Evolutionary conservation across 148 eudicot genomes (phyloP), one percentile per base, ranked within the genome.

Genomic region (Pharnaceum exiguum): DNA sequence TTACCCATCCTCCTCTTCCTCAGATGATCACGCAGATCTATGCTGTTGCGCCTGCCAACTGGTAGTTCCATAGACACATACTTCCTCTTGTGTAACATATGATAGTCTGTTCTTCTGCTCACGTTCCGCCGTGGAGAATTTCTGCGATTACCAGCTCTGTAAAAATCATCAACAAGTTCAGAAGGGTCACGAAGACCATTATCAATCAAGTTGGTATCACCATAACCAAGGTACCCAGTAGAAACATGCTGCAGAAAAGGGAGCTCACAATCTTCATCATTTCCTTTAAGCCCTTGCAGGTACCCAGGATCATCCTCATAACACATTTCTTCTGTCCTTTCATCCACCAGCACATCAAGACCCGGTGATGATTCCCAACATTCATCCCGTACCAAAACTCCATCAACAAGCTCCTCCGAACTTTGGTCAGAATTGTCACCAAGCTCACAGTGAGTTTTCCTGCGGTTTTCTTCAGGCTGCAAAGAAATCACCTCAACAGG

Each of bases 281-380:
- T 77, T 37, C 56, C 54, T 68, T 67, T 76, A 66, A 44, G 64
- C 54, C 60, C 46, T 18, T 56, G 52, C 53, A 76, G 24, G 69
- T 55, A 65, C 23, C 59, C 79, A 12, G 49, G 51, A 46, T 77
- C 85, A 60, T 71, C 67, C 69, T 75, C 81, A 70, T 60, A 65
- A 15, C 25, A 71, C 56, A 75, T 4, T 35, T 62, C 71, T 54
- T 72, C 79, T 46, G 73, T 57, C 46, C 45, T 40, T 45, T 77
- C 77, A 60, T 83, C 82, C 46, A 84, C 90, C 59, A 81, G 77
- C 49, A 83, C 89, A 71, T 86, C 89, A 67, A 80, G 78, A 12
- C 87, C 89, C 17, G 84, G 84, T 31, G 87, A 73, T 6, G 95
- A 78, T 59, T 83, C 89, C 69, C 72, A 73, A 75, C 78, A 71